Percentiles rank a stretch among this genome's conserved stretches.
phyloP scores from a whole-genome alignment of 176 grass and related monocot species.

The Secale cereale region DNA sequence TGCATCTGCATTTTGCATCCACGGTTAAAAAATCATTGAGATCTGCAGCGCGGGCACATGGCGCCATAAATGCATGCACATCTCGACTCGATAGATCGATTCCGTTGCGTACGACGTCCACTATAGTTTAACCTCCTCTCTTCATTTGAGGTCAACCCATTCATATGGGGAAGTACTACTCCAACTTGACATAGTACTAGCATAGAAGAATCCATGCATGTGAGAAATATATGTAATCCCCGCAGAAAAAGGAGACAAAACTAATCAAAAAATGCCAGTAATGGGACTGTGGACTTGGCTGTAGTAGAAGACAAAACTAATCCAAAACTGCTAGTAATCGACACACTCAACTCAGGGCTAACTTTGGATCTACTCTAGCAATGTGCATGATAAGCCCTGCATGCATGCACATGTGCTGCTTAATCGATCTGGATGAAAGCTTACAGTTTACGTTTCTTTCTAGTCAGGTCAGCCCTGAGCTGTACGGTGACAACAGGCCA shows the following conservation, averaged over 20 bases:
- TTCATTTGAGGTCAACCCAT: conserved; percentile 18
- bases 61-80: conserved; percentile 18
- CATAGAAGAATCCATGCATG: not conserved
- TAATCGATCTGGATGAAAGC: not conserved
- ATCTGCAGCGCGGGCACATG: conserved; percentile 10
- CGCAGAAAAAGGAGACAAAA: not conserved
- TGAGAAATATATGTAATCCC: not conserved
- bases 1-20: not conserved
- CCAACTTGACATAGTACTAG: not conserved
- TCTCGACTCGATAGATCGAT: not conserved
- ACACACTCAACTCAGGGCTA: not conserved
- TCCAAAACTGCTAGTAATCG: not conserved
- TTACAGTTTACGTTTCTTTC: conserved; percentile 55
- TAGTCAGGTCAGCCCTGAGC: conserved; percentile 99
- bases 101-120: not conserved
- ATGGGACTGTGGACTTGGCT: not conserved
- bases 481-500: conserved; percentile 89
- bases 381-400: not conserved
- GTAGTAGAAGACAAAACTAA: not conserved
- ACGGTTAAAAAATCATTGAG: not conserved
- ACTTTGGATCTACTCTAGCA: not conserved
- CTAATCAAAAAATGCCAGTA: not conserved
- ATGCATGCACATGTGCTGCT: not conserved
- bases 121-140: not conserved
- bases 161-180: not conserved